phyloP scores from a whole-genome alignment of 768 basidiomycete genomes.

The Suillus plorans region DNA sequence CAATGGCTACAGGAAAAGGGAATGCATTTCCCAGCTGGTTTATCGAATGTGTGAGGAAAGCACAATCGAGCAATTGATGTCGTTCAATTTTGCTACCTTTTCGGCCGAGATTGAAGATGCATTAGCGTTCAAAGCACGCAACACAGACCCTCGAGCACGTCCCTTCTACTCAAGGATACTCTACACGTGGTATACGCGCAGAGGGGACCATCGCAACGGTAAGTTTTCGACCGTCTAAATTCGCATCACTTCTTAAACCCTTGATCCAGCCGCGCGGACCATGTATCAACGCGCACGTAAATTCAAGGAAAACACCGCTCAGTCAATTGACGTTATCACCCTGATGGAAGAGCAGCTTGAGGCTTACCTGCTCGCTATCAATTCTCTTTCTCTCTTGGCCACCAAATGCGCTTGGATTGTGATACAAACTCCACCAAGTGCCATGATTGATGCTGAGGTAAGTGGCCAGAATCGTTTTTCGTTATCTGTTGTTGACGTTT shows the following conservation, averaged over 20 bases:
- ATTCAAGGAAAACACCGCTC: slow-evolving; percentile 47
- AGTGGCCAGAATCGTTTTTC: slow-evolving; percentile 19
- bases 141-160: slow-evolving; percentile 81
- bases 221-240: slow-evolving; percentile 30
- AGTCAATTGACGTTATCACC: slow-evolving; percentile 37
- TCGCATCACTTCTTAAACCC: slow-evolving; percentile 23
- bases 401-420: slow-evolving; percentile 82
- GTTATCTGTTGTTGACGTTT: slow-evolving; percentile 17
- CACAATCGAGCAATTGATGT: slow-evolving; percentile 73
- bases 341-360: slow-evolving; percentile 71
- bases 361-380: slow-evolving; percentile 84
- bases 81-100: slow-evolving; percentile 83
- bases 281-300: slow-evolving; percentile 94
- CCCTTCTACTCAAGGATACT: slow-evolving; percentile 89
- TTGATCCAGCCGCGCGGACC: slow-evolving; percentile 69
- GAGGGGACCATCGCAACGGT: slow-evolving; percentile 93
- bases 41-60: slow-evolving; percentile 92
- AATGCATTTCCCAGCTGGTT: slow-evolving; percentile 78
- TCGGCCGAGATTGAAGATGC: slow-evolving; percentile 85
- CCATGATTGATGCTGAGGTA: slow-evolving; percentile 47
- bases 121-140: slow-evolving; percentile 89
- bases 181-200: slow-evolving; percentile 89
- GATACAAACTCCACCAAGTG: slow-evolving; percentile 53
- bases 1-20: slow-evolving; percentile 61
- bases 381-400: slow-evolving; percentile 82